Base-by-base conservation (phyloP, 108 stramenopile species). In the Schizochytrium sp. region DNA sequence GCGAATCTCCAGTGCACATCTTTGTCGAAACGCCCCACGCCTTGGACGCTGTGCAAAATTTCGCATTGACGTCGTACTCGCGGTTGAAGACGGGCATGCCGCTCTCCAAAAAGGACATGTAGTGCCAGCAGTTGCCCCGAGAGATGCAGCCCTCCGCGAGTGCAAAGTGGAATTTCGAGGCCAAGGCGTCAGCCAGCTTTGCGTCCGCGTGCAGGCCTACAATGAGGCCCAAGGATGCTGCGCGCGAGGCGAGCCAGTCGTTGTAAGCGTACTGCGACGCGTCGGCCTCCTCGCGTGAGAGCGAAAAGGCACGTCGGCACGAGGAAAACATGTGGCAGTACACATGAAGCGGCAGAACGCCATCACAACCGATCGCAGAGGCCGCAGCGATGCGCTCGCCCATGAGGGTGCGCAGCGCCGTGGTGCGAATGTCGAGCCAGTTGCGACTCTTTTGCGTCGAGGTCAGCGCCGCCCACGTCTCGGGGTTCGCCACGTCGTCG, bases 81-180 rank as follows among this genome's bases (percentile, higher is more conserved):
- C 45, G 48, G 51, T 83, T 83, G 45, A 83, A 83, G 23, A 83
- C 76, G 6, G 76, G 48, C 76, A 25, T 83, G 10, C 51, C 51
- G 48, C 25, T 53, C 23, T 83, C 28, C 48, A 83, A 53, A 34
- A 83, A 83, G n/a, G 12, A 8, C 51, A 53, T 83, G 76, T 28
- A 83, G 45, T 21, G 23, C n/a, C 23, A 12, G 51, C 76, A 83
- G 19, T 12, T 53, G 28, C 76, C 76, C 18, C 51, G 48, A 14
- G 76, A 83, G 28, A 83, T 83, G 76, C 76, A 83, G 51, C 76
- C 76, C 76, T 83, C 48, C 8, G 51, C 76, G 2, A 83, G 45
- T 23, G 51, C 45, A 34, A 83, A 83, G 51, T 83, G 0, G 51
- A 53, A 53, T 1, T 53, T 47, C 12, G 45, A 47, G 6, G 51